These are phyloP conservation scores for Rubia peregrina DNA, from an alignment of 305 asterid genomes.

Conservation along the genomic window DNA sequence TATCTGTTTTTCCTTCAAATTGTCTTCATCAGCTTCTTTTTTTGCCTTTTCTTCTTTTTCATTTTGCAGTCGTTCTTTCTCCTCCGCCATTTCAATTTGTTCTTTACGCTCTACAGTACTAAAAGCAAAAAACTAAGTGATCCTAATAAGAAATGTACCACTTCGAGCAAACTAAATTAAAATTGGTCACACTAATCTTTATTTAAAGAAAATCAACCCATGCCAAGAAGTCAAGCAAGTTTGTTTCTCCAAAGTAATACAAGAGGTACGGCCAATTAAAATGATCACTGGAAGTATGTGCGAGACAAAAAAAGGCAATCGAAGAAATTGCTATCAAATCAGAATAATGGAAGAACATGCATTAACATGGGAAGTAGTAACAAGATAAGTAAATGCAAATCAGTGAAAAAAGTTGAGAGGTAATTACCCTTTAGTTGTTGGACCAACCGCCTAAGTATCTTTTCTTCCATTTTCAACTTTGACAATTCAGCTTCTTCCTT, in stretches of 20 bases:
- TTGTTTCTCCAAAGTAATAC: not conserved
- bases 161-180: not conserved
- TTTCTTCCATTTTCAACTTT: slow-evolving; percentile 72
- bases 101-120: slow-evolving; percentile 63
- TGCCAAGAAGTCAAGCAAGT: not conserved
- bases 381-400: not conserved
- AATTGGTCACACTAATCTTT: not conserved
- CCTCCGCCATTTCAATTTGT: slow-evolving; percentile 87
- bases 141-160: not conserved
- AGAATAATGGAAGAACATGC: not conserved
- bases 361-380: not conserved
- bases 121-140: slow-evolving; percentile 11
- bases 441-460: slow-evolving; percentile 65
- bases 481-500: slow-evolving; percentile 74
- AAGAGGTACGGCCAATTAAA: not conserved
- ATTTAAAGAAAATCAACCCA: slow-evolving; percentile 1
- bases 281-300: not conserved
- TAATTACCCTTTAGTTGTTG: slow-evolving; percentile 71
- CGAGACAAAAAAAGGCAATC: not conserved
- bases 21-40: slow-evolving; percentile 47
- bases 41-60: slow-evolving; percentile 72
- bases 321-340: not conserved
- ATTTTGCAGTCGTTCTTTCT: slow-evolving; percentile 66
- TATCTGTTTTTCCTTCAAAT: slow-evolving; percentile 26
- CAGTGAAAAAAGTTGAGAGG: not conserved